phyloP scores from a whole-genome alignment of 2,329 filamentous ascomycete genomes.

The Sporothrix globosa region DNA sequence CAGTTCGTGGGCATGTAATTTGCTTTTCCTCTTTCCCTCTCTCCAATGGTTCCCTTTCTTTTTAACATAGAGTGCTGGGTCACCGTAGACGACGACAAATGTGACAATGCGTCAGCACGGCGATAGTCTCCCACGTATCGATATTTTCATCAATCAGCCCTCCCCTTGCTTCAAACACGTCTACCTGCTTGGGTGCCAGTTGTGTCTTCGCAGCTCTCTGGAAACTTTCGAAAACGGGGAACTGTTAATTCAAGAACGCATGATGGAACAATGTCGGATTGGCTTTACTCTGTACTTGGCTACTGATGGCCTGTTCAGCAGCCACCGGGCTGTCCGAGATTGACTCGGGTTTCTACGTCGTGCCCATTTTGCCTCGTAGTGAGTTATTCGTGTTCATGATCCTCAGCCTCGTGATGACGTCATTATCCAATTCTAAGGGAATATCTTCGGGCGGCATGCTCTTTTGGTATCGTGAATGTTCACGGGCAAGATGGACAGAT shows the following conservation, averaged over 20 bases:
- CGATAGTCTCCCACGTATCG: not conserved
- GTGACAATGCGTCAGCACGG: not conserved
- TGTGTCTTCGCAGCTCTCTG: too few species aligned
- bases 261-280: too few species aligned
- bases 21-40: not conserved
- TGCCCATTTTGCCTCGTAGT: not conserved
- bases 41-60: not conserved
- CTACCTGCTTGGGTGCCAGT: too few species aligned
- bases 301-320: too few species aligned
- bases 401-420: slow-evolving; percentile 29
- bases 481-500: not conserved
- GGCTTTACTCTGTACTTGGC: too few species aligned
- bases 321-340: too few species aligned
- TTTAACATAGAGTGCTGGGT: too few species aligned
- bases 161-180: too few species aligned
- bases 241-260: too few species aligned
- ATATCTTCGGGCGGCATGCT: not conserved
- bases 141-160: too few species aligned
- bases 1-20: not conserved
- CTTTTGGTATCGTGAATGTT: not conserved
- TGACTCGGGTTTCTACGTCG: not conserved
- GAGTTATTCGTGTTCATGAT: not conserved
- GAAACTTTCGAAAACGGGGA: too few species aligned
- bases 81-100: not conserved
- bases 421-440: not conserved